phyloP scores from a whole-genome alignment of 139 green algal genomes.

The Yamagishiella unicocca region DNA sequence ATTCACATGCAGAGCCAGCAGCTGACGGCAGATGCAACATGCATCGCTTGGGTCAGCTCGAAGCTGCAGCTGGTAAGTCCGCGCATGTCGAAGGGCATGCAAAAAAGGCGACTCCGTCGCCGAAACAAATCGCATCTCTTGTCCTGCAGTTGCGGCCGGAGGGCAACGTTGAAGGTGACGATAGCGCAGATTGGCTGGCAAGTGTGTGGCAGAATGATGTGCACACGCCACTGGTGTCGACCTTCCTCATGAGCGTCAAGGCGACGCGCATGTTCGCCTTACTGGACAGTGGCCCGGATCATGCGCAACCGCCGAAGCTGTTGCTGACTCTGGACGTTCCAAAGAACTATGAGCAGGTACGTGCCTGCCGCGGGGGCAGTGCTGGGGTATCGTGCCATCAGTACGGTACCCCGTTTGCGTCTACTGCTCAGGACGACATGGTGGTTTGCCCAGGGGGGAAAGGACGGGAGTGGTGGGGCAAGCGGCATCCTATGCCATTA shows the following conservation, averaged over 20 bases:
- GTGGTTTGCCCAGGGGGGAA: too few species aligned
- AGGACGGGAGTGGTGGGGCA: too few species aligned
- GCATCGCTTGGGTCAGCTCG: conserved; percentile 65
- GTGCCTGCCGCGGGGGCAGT: not conserved
- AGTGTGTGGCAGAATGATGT: conserved; percentile 54
- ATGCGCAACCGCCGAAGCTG: not conserved
- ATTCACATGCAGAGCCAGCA: conserved; percentile 44
- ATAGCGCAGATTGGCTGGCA: conserved; percentile 50
- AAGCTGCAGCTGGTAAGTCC: conserved; percentile 72
- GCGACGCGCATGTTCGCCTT: conserved; percentile 65
- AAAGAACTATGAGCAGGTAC: conserved; percentile 35
- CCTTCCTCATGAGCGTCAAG: conserved; percentile 64
- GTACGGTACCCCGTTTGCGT: too few species aligned
- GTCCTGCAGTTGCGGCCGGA: conserved; percentile 21
- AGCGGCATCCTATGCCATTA: too few species aligned
- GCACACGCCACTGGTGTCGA: conserved; percentile 52
- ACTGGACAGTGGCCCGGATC: conserved; percentile 41
- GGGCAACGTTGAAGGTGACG: conserved; percentile 25
- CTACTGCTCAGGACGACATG: too few species aligned
- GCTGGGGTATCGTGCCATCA: not conserved
- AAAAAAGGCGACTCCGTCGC: not conserved
- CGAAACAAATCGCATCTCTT: too few species aligned
- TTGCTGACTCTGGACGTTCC: conserved; percentile 39
- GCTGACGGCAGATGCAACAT: conserved; percentile 49
- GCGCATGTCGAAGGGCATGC: conserved; percentile 5